Base-by-base conservation (phyloP, 169 alveolate species). In the Cryptosporidium viatorum region DNA sequence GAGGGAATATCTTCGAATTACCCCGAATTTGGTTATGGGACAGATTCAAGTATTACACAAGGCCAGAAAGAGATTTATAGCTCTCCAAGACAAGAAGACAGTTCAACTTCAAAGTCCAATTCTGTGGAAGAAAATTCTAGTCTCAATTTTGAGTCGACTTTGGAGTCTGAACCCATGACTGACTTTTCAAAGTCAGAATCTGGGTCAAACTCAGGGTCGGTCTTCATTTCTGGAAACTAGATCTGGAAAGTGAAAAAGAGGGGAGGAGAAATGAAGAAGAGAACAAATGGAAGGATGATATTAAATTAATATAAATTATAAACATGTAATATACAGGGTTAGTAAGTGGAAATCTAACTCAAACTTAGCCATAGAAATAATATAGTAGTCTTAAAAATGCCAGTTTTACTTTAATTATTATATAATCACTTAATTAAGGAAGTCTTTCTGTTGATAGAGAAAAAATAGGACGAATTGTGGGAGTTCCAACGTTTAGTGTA, bases 401-500 rank as follows among this genome's bases (percentile, higher is more conserved):
- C 50, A 29, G 52, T 33, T n/a, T 65, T 6, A 35, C 67, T 65
- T 33, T 65, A 65, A 65, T 65, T 65, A 65, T 48, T 14, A 48
- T 48, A 48, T 69, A 69, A n/a, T 69, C 39, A 69, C 43, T 69
- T 41, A 69, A 69, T 69, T 26, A 45, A 4, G 12, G 84, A 69
- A 8, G 43, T 69, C 43, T 69, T 69, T 45, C 14, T 73, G 86
- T 80, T 59, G 16, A 26, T 26, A 12, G 62, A 80, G 37, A 80
- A 62, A 33, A 62, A 80, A 33, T 59, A 31, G 70, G 55, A 26
- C 10, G 89, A 80, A 33, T 37, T 37, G n/a, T 23, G 59, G 16
- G 80, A 41, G 55, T 80, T 62, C 89, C 73, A 65, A 21, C 89
- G 55, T 48, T 60, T 65, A 10, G 51, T 35, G 52, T 80, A 80